Evolutionary conservation across 2,329 filamentous ascomycete genomes (phyloP).

Genomic region (Coccinonectria pachysandricola): DNA sequence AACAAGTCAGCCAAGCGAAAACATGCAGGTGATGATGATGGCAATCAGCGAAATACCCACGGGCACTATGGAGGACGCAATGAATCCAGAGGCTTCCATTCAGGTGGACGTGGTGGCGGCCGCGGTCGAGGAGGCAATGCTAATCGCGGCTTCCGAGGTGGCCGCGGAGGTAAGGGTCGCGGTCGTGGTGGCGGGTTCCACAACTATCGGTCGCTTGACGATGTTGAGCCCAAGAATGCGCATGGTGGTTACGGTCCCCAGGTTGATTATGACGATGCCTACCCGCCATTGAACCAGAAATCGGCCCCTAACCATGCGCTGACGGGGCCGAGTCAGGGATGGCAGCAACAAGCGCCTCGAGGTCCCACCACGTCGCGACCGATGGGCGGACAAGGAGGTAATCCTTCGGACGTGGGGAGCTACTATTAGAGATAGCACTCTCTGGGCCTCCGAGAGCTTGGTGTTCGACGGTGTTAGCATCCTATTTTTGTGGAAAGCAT

Average conservation of each 20-base stretch:
- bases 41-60: conserved; percentile 22
- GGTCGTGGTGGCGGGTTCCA: conserved; percentile 40
- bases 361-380: no score
- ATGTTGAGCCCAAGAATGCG: conserved; percentile 42
- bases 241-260: conserved; percentile 31
- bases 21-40: conserved; percentile 39
- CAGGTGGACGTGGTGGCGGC: conserved; percentile 29
- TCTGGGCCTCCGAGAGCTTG: no score
- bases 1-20: conserved; percentile 52
- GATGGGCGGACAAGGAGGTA: no score
- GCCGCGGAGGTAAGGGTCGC: conserved; percentile 33
- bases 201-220: conserved; percentile 58
- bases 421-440: no score
- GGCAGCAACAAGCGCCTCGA: no score
- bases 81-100: conserved; percentile 32
- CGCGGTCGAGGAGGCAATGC: conserved; percentile 26
- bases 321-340: conserved; percentile 13
- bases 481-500: no score
- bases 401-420: no score
- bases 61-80: conserved; percentile 28
- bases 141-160: conserved; percentile 27
- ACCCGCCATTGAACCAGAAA: conserved; percentile 16
- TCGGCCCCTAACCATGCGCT: conserved; percentile 11
- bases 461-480: no score
- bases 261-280: conserved; percentile 39